Evolutionary conservation across 148 eudicot species (phyloP), one percentile per base, ranked within the genome.

Genomic region (Rhododendron williamsianum): DNA sequence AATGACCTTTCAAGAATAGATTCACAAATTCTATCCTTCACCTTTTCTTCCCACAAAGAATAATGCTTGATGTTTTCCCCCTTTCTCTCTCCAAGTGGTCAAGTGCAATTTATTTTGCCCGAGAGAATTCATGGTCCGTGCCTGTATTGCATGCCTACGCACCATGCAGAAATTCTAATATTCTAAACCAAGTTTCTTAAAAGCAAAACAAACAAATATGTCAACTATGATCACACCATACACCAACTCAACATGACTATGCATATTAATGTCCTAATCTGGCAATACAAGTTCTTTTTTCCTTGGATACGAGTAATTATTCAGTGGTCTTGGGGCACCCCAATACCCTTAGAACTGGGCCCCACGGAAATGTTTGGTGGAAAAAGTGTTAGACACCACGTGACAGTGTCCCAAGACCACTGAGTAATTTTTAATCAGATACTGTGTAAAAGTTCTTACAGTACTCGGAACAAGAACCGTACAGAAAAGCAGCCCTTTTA

Each of bases 11-110:
- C 73, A 84, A 51, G 83, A 84, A 81, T 81, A 85, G 82, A 84
- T 86, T 81, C 84, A 45, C 73, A 69, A 86, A 86, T 81, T 60
- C 88, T 86, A 74, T 83, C 85, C 71, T 1, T 72, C 81, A 81
- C 6, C 60, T 19, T 81, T 52, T 52, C 10, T 33, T 46, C 18
- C 25, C 25, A 35, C 82, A 25, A 76, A 82, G 72, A 60, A 80
- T 81, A 27, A 82, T 81, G 69, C 35, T 56, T 23, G 21, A 41
- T 56, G 27, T 36, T 60, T 56, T 45, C 54, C 65, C 54, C 46
- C 71, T 35, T 38, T 60, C 73, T 81, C 74, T 60, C 51, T 60
- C 84, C 49, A 56, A 36, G 43, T 58, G 83, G 71, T 36, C 38
- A 9, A 58, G 13, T 35, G 83, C 48, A 56, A 81, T 38, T 81